Base-by-base conservation (phyloP, 768 basidiomycete species). In the Neoboletus subvelutipes region DNA sequence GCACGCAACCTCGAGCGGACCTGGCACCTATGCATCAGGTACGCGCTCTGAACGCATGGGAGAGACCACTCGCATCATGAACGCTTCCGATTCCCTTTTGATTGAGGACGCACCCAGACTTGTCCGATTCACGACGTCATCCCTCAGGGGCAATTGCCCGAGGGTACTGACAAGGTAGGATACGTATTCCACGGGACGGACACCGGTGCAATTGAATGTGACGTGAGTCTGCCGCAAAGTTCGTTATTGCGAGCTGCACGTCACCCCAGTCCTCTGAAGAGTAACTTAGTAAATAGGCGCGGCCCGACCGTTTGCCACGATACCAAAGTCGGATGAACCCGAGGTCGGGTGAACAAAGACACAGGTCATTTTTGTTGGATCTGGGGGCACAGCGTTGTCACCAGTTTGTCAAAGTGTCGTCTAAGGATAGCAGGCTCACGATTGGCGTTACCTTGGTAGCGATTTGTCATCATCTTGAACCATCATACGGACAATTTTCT, bases 251-350 rank as follows among this genome's bases (percentile, higher is more conserved):
- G 33, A 82, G 75, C 50, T 83, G 84, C 2, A 87, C 83, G 40
- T 83, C 83, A 17, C 81, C 79, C 81, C 83, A 86, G n/a, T 87
- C 85, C 50, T 84, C 83, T 0, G 75, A 59, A 13, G 82, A 79
- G 40, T n/a, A n/a, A n/a, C n/a, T n/a, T 81, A 71, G 41, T 83
- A 69, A 22, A 85, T 73, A 3, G 81, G 80, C 1, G 80, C 73
- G 1, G 79, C 83, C 29, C 72, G 71, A 50, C 76, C 72, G 42
- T 75, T 75, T 58, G 69, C 70, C 42, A 82, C 80, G 52, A 83
- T 67, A 5, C 79, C 64, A 63, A 86, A 80, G 0, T 70, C 45
- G 9, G 64, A 67, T 17, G 59, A 47, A 5, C 65, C 53, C 20
- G 61, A 53, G 15, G 69, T 54, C 8, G 62, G 71, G n/a, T 39